A percentile compares a stretch with the other conserved stretches of the same genome.
phyloP scores from a whole-genome alignment of 2,329 filamentous ascomycete species.

The Penicillium sp. region DNA sequence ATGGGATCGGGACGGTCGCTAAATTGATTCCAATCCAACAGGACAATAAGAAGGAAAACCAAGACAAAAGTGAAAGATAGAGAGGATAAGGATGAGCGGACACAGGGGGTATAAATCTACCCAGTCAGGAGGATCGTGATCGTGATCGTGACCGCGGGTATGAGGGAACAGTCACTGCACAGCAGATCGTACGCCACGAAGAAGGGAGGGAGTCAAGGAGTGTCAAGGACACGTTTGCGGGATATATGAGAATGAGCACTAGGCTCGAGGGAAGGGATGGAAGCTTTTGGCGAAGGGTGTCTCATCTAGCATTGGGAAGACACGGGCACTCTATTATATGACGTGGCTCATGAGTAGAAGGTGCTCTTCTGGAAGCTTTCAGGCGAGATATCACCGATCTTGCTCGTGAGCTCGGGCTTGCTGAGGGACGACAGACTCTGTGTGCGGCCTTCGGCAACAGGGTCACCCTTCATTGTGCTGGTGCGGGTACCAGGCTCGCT shows the following conservation, averaged over 20 bases:
- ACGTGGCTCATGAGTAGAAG: slow-evolving; percentile 57
- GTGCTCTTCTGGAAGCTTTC: slow-evolving; percentile 70
- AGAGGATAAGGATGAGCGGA: not conserved
- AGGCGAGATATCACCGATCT: slow-evolving; percentile 61
- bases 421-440: slow-evolving; percentile 32
- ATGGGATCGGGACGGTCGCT: slow-evolving; percentile 13
- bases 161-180: not conserved
- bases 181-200: not conserved
- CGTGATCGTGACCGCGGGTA: not conserved
- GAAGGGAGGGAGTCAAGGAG: not conserved
- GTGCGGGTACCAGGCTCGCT: slow-evolving; percentile 48
- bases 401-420: slow-evolving; percentile 52
- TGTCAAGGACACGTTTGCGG: not conserved
- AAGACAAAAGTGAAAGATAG: not conserved
- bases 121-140: not conserved
- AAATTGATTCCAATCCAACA: slow-evolving; percentile 13
- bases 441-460: slow-evolving; percentile 23
- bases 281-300: not conserved
- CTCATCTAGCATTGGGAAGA: not conserved
- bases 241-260: slow-evolving; percentile 7
- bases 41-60: not conserved
- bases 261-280: not conserved
- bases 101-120: not conserved
- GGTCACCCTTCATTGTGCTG: slow-evolving; percentile 50
- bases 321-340: slow-evolving; percentile 2